Evolutionary conservation across 1,284 basidiomycete species (phyloP), one percentile per base, ranked within the genome.

Genomic region (Leucoagaricus sp.): DNA sequence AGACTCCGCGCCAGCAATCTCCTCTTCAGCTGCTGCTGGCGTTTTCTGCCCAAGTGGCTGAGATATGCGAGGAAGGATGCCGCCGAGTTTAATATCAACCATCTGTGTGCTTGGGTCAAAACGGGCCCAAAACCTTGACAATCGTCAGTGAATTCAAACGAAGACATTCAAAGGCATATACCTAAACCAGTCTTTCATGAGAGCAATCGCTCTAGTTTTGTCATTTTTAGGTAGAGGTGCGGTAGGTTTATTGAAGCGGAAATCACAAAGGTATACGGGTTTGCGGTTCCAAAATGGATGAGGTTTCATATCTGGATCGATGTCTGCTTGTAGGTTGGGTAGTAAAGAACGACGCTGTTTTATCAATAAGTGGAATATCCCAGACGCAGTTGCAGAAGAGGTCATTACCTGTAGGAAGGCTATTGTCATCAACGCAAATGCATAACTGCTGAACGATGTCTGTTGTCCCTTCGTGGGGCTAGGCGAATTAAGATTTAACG

Each of bases 401-500:
- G 1, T 53, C 65, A 69, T 49, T 47, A 84, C 83, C 72, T 86
- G 85, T 3, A 85, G 64, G 53, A 77, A 77, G 0, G 71, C 80
- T 25, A 86, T 75, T 0, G 78, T 79, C 84, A 86, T 85, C 61
- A 86, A 59, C 4, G 75, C 70, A n/a, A 85, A 65, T 2, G 83
- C 72, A 66, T 85, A 86, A 60, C 83, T 86, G 61, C 79, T 84
- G 61, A 85, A 85, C 2, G 77, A 76, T 1, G 63, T 50, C 0
- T 64, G 59, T 9, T 64, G 65, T 3, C 58, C 55, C 33, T 26
- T 60, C 4, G 40, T 53, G 3, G 56, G 57, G 28, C 69, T 64
- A 1, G 84, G 76, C n/a, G 67, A 65, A 61, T 85, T 86, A 53
- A 84, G 63, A 0, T 73, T 76, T 2, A 74, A 67, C 9, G 75